These are phyloP conservation scores for Cyberlindnera suaveolens DNA, from an alignment of 805 yeast species.

Conservation along the genomic window DNA sequence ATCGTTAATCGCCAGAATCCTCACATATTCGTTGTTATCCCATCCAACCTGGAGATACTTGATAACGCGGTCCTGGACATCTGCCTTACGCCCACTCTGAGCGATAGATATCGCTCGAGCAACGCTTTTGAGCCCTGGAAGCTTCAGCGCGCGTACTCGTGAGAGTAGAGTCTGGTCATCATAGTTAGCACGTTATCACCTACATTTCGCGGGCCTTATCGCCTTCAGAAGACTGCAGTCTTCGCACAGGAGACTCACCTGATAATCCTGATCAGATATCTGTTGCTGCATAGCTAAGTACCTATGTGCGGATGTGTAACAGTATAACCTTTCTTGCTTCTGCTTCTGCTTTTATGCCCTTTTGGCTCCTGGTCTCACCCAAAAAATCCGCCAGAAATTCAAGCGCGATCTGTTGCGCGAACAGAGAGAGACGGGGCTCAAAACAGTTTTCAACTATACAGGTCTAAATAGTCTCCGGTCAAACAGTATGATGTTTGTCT, in stretches of 20 bases:
- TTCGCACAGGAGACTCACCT: neutral
- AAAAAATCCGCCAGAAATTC: too few species aligned
- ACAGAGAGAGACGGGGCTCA: too few species aligned
- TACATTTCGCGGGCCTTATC: neutral
- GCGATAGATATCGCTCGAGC: constrained; percentile 45
- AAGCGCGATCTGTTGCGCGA: too few species aligned
- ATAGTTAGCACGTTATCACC: neutral
- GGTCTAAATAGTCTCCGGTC: too few species aligned
- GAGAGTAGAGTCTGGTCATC: constrained; percentile 3
- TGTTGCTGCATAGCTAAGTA: neutral
- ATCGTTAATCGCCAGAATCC: constrained; percentile 39
- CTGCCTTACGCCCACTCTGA: constrained; percentile 54
- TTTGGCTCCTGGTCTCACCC: too few species aligned
- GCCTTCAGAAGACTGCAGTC: neutral
- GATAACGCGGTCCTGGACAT: constrained; percentile 47
- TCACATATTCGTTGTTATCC: constrained; percentile 32
- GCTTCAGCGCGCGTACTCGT: constrained; percentile 28
- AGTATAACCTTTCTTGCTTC: neutral
- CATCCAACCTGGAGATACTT: constrained; percentile 38
- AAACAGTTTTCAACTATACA: too few species aligned
- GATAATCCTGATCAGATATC: constrained; percentile 1
- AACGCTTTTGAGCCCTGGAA: constrained; percentile 46
- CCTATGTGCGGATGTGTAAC: neutral
- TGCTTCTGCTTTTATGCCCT: neutral
- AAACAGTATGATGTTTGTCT: neutral